phyloP scores from a whole-genome alignment of 2,329 filamentous ascomycete species.

The Neofusicoccum sp. region DNA sequence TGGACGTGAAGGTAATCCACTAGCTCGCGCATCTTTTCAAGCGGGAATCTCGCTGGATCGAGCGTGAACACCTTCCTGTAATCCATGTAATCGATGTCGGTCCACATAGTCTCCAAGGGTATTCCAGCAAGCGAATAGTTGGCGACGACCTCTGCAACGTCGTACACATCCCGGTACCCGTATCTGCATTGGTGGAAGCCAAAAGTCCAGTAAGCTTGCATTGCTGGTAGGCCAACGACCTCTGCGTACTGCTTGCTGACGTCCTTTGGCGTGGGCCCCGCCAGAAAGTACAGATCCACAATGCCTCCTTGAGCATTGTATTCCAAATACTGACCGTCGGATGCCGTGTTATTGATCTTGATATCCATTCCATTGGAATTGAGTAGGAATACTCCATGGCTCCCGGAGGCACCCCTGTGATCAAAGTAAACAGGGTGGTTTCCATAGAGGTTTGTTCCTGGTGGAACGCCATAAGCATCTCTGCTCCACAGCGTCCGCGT shows the following conservation, averaged over 20 bases:
- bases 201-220: constrained; percentile 54
- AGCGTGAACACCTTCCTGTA: constrained; percentile 60
- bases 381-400: constrained; percentile 37
- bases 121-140: constrained; percentile 66
- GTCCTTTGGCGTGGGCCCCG: constrained; percentile 46
- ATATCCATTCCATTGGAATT: constrained; percentile 62
- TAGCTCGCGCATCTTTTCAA: constrained; percentile 62
- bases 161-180: constrained; percentile 58
- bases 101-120: constrained; percentile 72
- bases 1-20: constrained; percentile 65
- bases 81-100: constrained; percentile 70
- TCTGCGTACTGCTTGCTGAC: constrained; percentile 52
- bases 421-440: constrained; percentile 75
- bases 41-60: constrained; percentile 62
- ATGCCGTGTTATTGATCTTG: constrained; percentile 63
- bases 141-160: constrained; percentile 64
- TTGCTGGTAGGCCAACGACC: constrained; percentile 48
- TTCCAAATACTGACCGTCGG: constrained; percentile 67
- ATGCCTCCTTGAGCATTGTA: constrained; percentile 78
- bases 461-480: constrained; percentile 62
- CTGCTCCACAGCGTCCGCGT: constrained; percentile 68
- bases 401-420: constrained; percentile 53
- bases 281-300: constrained; percentile 61
- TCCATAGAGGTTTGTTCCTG: constrained; percentile 67
- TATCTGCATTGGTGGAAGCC: constrained; percentile 55